These are phyloP conservation scores for Diaporthe sp. DNA, from an alignment of 2,329 filamentous ascomycete genomes.

Conservation along the genomic window DNA sequence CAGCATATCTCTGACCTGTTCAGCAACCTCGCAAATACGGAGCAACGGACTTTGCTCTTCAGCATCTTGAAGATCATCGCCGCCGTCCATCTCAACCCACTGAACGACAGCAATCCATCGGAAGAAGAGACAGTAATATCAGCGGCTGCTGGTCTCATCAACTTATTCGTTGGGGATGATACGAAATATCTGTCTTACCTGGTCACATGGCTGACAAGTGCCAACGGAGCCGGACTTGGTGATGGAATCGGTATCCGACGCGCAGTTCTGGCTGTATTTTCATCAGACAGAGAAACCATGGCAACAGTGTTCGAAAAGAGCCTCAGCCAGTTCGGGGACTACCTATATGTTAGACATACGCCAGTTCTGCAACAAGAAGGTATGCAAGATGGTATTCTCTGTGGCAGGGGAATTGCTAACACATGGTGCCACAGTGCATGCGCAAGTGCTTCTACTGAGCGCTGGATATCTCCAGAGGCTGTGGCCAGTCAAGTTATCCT, in stretches of 20 bases:
- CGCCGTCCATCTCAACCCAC: conserved; percentile 51
- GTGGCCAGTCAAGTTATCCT: conserved; percentile 72
- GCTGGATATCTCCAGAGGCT: conserved; percentile 80
- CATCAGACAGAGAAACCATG: conserved; percentile 61
- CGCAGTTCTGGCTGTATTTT: conserved; percentile 69
- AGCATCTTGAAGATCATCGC: conserved; percentile 57
- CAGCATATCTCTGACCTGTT: conserved; percentile 47
- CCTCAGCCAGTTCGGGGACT: conserved; percentile 82
- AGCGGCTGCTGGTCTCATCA: conserved; percentile 68
- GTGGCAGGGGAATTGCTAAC: neutral
- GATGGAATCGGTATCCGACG: conserved; percentile 74
- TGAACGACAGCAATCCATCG: conserved; percentile 44
- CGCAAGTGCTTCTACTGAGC: conserved; percentile 80
- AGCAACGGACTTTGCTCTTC: conserved; percentile 56
- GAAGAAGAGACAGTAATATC: conserved; percentile 55
- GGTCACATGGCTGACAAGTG: conserved; percentile 71
- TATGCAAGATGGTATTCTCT: conserved; percentile 49
- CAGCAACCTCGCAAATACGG: conserved; percentile 49
- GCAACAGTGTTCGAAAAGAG: conserved; percentile 72
- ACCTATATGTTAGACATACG: conserved; percentile 86
- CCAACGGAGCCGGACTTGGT: conserved; percentile 73
- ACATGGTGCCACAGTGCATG: conserved; percentile 67
- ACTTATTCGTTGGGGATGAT: conserved; percentile 58
- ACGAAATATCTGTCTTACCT: conserved; percentile 63
- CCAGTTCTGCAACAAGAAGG: conserved; percentile 91